Evolutionary conservation across 805 yeast species (phyloP).

Genomic region (Spathaspora girioi): DNA sequence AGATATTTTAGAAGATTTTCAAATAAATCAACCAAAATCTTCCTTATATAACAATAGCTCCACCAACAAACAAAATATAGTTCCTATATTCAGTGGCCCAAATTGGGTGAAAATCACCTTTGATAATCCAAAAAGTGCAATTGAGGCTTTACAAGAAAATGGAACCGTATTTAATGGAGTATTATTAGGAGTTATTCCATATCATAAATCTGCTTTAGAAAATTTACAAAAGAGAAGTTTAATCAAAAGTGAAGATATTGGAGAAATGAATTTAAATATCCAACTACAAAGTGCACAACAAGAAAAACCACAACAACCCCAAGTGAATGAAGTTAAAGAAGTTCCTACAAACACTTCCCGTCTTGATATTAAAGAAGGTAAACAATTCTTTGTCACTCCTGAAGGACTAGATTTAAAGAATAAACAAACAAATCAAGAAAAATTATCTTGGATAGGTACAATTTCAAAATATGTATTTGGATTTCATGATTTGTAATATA

Average conservation of each 20-base stretch:
- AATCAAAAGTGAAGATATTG: slow-evolving; percentile 45
- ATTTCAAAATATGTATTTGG: slow-evolving; percentile 38
- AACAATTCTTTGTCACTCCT: slow-evolving; percentile 29
- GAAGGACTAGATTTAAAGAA: slow-evolving; percentile 8
- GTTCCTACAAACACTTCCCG: neutral
- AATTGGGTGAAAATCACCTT: slow-evolving; percentile 92
- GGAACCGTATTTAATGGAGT: slow-evolving; percentile 67
- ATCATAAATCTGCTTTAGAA: slow-evolving; percentile 57
- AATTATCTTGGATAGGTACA: slow-evolving; percentile 31
- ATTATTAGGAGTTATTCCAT: slow-evolving; percentile 67
- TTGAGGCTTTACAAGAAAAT: slow-evolving; percentile 81
- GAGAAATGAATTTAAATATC: slow-evolving; percentile 25
- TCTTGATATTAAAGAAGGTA: slow-evolving; percentile 38
- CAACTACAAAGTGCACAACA: neutral
- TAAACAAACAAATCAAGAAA: slow-evolving; percentile 14
- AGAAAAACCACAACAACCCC: neutral
- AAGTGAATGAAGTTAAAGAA: neutral
- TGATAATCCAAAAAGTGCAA: slow-evolving; percentile 68
- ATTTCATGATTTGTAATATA: slow-evolving; percentile 35
- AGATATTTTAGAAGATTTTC: slow-evolving; percentile 70
- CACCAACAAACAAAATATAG: slow-evolving; percentile 10
- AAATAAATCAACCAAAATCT: slow-evolving; percentile 19
- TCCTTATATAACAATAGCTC: slow-evolving; percentile 6
- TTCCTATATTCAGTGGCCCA: slow-evolving; percentile 78
- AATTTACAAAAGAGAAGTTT: slow-evolving; percentile 48